These are phyloP conservation scores for Macrolepiota albuminosa DNA, from an alignment of 768 basidiomycete genomes.

Conservation along the genomic window DNA sequence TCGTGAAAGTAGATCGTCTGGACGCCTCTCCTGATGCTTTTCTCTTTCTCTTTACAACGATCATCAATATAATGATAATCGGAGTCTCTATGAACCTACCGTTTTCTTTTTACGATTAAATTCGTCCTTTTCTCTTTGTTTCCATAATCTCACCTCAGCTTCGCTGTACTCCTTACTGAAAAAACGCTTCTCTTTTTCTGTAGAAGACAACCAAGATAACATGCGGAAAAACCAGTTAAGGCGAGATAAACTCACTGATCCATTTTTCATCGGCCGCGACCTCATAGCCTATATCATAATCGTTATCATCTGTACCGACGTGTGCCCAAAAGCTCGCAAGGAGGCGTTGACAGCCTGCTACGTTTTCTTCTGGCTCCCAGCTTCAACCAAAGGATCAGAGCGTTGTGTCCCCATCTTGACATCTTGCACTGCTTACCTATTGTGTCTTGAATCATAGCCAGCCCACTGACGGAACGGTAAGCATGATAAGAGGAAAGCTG, in stretches of 20 bases:
- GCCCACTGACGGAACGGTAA: slow-evolving; percentile 50
- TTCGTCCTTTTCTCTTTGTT: slow-evolving; percentile 17
- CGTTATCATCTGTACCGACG: slow-evolving; percentile 50
- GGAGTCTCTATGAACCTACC: background rate
- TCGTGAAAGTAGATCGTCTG: background rate
- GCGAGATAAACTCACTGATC: slow-evolving; percentile 44
- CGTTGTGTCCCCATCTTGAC: background rate
- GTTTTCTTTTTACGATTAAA: slow-evolving; percentile 14
- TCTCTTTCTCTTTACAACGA: slow-evolving; percentile 1
- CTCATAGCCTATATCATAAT: slow-evolving; percentile 45
- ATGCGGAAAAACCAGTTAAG: slow-evolving; percentile 1
- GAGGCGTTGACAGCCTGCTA: slow-evolving; percentile 52
- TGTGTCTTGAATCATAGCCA: slow-evolving; percentile 49
- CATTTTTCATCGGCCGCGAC: slow-evolving; percentile 42
- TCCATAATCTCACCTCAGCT: slow-evolving; percentile 16
- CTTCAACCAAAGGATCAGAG: slow-evolving; percentile 26
- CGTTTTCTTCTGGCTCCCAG: slow-evolving; percentile 66
- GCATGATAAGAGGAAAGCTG: background rate
- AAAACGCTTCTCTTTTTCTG: slow-evolving; percentile 34
- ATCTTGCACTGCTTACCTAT: slow-evolving; percentile 40
- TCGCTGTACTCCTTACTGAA: slow-evolving; percentile 28
- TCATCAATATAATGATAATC: background rate
- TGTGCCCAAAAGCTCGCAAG: slow-evolving; percentile 62
- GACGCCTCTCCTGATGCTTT: slow-evolving; percentile 1
- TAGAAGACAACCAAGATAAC: background rate